Percentiles rank a stretch among this genome's conserved stretches.
These are phyloP conservation scores for Chaetothyriales sp. DNA, from an alignment of 2,329 filamentous ascomycete species.

Conservation along the genomic window DNA sequence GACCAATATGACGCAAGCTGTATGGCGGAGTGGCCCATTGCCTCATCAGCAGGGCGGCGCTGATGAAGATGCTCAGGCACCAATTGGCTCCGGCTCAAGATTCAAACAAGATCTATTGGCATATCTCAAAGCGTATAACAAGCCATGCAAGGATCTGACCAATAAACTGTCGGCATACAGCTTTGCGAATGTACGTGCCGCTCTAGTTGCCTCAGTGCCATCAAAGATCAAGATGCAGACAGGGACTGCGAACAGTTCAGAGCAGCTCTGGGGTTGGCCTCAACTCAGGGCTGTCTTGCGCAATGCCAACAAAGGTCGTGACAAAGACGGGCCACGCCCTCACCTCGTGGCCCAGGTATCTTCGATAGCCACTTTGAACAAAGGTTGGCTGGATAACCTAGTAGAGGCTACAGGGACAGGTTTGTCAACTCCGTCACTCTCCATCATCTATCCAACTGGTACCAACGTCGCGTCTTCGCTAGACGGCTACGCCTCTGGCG, in stretches of 20 bases:
- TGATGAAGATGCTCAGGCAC: constrained; percentile 3
- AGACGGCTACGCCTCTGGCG: constrained; percentile 63
- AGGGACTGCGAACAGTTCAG: constrained; percentile 25
- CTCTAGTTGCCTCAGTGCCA: constrained; percentile 65
- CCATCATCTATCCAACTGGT: constrained; percentile 63
- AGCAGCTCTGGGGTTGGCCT: constrained; percentile 62
- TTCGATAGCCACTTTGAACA: constrained; percentile 63
- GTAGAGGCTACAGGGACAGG: constrained; percentile 9
- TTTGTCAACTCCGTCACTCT: constrained; percentile 12
- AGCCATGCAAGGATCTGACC: constrained; percentile 38
- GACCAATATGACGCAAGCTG: constrained; percentile 72
- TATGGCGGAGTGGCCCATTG: constrained; percentile 62
- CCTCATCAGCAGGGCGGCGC: constrained; percentile 28
- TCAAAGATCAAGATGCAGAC: constrained; percentile 40
- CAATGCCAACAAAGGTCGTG: not conserved
- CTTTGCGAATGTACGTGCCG: constrained; percentile 53
- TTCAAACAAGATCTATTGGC: constrained; percentile 64
- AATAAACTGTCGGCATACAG: constrained; percentile 47
- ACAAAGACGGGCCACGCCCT: constrained; percentile 18
- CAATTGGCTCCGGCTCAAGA: constrained; percentile 46
- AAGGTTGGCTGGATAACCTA: constrained; percentile 47
- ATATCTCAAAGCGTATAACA: constrained; percentile 53
- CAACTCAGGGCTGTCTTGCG: not conserved
- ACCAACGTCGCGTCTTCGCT: constrained; percentile 62
- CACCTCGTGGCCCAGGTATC: constrained; percentile 37